Base-by-base conservation (phyloP, 441 rosid genomes). In the Syzygium malaccense region DNA sequence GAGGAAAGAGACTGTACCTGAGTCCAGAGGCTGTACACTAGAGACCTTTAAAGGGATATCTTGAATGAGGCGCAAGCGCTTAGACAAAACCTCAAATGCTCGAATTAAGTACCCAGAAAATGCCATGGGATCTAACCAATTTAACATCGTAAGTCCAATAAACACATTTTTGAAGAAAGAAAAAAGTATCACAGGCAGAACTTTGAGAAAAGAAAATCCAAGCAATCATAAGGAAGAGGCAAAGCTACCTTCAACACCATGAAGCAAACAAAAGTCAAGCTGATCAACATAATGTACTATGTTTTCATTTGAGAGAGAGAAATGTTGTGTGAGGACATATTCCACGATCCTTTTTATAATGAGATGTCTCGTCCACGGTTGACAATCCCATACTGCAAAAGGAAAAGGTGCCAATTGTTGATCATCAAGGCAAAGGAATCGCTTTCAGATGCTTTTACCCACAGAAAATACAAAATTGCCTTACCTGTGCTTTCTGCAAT, bases 401-500 rank as follows among this genome's bases (percentile, higher is more conserved):
- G 87, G 60, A 10, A 83, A 86, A 88, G 45, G 51, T 71, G 17
- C 83, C 83, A 37, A 71, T 71, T 71, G 28, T 71, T 37, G 83
- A 37, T 71, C 83, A 37, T 71, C 17, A 0, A 71, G 89, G 88
- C 20, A 88, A 90, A 90, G 48, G 78, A 85, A 90, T 85, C 25
- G 86, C 86, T 87, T 71, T 88, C 79, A 89, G 88, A 90, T 68
- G 26, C 75, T 62, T 41, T 60, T 53, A 88, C 89, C 57, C n/a
- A 89, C 86, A 90, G 62, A 30, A 64, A 48, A 91, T 88, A 85
- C 71, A 91, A 66, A 64, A 88, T 62, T 80, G 89, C 86, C 93
- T 91, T 89, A 96, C 98, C 97, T 91, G 96, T 94, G 94, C 99
- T 97, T 96, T 98, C 99, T 15, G 98, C 97, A 91, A 97, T 98